Evolutionary conservation across 2,329 filamentous ascomycete species (phyloP).

Genomic region (Colletotrichum simmondsii): DNA sequence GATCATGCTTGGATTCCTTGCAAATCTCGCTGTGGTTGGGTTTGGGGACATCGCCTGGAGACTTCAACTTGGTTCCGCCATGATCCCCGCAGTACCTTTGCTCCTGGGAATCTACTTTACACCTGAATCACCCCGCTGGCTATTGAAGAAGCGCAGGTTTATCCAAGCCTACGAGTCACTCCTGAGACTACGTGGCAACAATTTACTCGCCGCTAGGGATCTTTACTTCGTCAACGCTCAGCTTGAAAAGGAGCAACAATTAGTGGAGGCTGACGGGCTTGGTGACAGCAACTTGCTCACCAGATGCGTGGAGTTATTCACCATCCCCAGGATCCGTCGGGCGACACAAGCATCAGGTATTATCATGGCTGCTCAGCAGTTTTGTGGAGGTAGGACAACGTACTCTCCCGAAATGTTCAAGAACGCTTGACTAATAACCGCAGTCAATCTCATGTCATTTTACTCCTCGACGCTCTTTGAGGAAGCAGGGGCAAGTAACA

Average conservation of each 20-base stretch:
- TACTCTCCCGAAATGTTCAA: slow-evolving; percentile 5
- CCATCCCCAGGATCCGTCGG: slow-evolving; percentile 65
- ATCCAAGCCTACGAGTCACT: slow-evolving; percentile 66
- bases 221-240: slow-evolving; percentile 67
- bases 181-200: slow-evolving; percentile 64
- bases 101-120: slow-evolving; percentile 67
- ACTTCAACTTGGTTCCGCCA: slow-evolving; percentile 70
- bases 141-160: slow-evolving; percentile 69
- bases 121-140: slow-evolving; percentile 74
- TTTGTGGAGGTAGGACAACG: slow-evolving; percentile 59
- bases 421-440: not conserved
- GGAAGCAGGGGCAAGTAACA: slow-evolving; percentile 52
- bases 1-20: slow-evolving; percentile 63
- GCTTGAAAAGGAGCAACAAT: slow-evolving; percentile 41
- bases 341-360: slow-evolving; percentile 75
- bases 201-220: slow-evolving; percentile 70
- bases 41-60: slow-evolving; percentile 66
- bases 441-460: slow-evolving; percentile 60
- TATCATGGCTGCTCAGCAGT: slow-evolving; percentile 75
- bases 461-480: slow-evolving; percentile 60
- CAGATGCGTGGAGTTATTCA: slow-evolving; percentile 68
- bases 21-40: slow-evolving; percentile 66
- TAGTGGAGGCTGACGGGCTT: slow-evolving; percentile 35
- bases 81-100: slow-evolving; percentile 67
- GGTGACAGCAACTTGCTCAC: slow-evolving; percentile 52